These are phyloP conservation scores for Candida tropicalis DNA, from an alignment of 1,139 yeast species.

Conservation along the genomic window DNA sequence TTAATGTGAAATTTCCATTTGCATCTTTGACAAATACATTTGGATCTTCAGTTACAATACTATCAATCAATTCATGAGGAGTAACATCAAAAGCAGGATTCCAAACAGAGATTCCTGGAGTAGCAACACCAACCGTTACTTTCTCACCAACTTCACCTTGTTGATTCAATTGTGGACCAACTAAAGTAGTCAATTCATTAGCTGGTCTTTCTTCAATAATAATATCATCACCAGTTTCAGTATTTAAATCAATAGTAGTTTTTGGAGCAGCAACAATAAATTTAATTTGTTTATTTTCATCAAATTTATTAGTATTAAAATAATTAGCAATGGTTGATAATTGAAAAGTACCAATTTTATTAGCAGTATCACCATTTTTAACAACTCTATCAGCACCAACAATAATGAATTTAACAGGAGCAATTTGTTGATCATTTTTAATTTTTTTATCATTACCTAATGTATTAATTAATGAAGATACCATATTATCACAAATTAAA, in stretches of 20 bases:
- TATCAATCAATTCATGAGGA: constrained; percentile 78
- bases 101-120: constrained; percentile 87
- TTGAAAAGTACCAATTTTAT: constrained; percentile 96
- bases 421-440: constrained; percentile 28
- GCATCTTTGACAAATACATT: constrained; percentile 52
- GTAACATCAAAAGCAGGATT: constrained; percentile 97
- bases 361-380: constrained; percentile 90
- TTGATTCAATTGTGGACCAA: constrained; percentile 56
- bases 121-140: constrained; percentile 72
- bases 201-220: constrained; percentile 87
- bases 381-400: constrained; percentile 99
- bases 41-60: constrained; percentile 79
- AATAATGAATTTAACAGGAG: constrained; percentile 79
- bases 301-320: constrained; percentile 37
- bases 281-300: constrained; percentile 49
- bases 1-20: constrained; percentile 48
- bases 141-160: constrained; percentile 44
- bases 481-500: constrained; percentile 90
- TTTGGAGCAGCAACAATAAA: constrained; percentile 95
- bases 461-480: constrained; percentile 64
- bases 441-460: constrained; percentile 22
- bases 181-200: constrained; percentile 72
- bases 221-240: constrained; percentile 70
- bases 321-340: constrained; percentile 65
- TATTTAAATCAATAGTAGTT: constrained; percentile 78